phyloP scores from a whole-genome alignment of 108 stramenopile genomes.

The Fragilaria radians region DNA sequence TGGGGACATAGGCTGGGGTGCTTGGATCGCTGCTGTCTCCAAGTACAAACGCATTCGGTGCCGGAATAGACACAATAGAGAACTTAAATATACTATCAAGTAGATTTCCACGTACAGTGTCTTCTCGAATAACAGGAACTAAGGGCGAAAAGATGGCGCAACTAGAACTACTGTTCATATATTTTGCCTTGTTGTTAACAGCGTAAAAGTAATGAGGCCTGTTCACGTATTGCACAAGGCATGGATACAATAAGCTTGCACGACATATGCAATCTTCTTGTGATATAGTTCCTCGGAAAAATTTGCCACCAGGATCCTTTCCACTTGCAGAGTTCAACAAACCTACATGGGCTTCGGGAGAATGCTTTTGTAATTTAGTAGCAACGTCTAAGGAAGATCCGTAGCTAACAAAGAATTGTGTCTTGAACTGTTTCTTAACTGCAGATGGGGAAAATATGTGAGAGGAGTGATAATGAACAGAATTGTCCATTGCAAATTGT shows the following conservation, averaged over 20 bases:
- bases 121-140: slow-evolving; percentile 45
- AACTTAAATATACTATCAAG: slow-evolving; percentile 26
- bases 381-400: slow-evolving; percentile 10
- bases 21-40: slow-evolving; percentile 18
- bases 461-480: slow-evolving; percentile 17
- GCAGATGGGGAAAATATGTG: slow-evolving; percentile 2
- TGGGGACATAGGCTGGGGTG: background rate
- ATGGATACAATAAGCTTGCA: slow-evolving; percentile 41
- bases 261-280: slow-evolving; percentile 47
- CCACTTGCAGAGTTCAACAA: slow-evolving; percentile 37
- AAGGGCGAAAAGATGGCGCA: slow-evolving; percentile 15
- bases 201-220: slow-evolving; percentile 3
- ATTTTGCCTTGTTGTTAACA: slow-evolving; percentile 27
- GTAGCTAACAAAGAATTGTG: background rate
- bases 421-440: slow-evolving; percentile 3
- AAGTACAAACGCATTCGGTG: slow-evolving; percentile 41
- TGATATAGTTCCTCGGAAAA: slow-evolving; percentile 33
- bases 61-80: slow-evolving; percentile 26
- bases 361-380: background rate
- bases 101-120: slow-evolving; percentile 28
- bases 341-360: slow-evolving; percentile 14
- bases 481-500: slow-evolving; percentile 7
- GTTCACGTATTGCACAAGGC: slow-evolving; percentile 13
- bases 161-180: slow-evolving; percentile 3
- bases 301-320: slow-evolving; percentile 38